Base-by-base conservation (phyloP, 768 basidiomycete species). In the Melanogaster broomeanus region DNA sequence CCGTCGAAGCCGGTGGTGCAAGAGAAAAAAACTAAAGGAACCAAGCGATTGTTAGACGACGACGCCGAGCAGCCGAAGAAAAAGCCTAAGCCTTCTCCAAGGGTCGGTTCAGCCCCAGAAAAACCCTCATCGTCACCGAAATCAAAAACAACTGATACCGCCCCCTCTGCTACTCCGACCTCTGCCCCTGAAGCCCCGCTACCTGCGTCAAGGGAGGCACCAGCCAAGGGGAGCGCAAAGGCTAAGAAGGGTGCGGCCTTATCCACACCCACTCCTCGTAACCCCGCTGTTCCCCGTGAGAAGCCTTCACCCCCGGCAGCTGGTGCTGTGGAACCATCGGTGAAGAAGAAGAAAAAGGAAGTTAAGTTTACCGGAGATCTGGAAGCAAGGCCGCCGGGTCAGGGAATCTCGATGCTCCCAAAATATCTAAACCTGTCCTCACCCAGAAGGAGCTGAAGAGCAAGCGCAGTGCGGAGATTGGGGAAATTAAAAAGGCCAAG, bases 401-500 rank as follows among this genome's bases (percentile, higher is more conserved):
- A 10, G n/a, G 18, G 21, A 41, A 25, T 41, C 22, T 25, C 40
- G 41, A 52, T n/a, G 44, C 57, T 15, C 33, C 51, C 9, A 44
- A 39, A 48, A 19, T 45, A 31, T 34, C 49, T 4, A 55, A 50
- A 39, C 51, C 56, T 15, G 47, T 54, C 1, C 43, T 78, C 45
- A 74, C 69, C 8, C 72, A 62, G 42, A 72, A 76, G 16, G 81
- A 82, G 53, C 59, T 80, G 56, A 84, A 84, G 69, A 72, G 76
- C 63, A 85, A 85, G 62, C 73, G 75, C 48, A 65, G 65, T 19
- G 67, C 62, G 1, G 70, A 64, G 31, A 65, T 70, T 42, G 74
- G 74, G 3, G 80, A 80, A 66, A 84, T 79, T 73, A 88, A 88
- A 70, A 86, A 84, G 67, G 76, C 71, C 45, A 75, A 70, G 55